These are phyloP conservation scores for Knoxia roxburghii DNA, from an alignment of 257 asterid species.

Conservation along the genomic window DNA sequence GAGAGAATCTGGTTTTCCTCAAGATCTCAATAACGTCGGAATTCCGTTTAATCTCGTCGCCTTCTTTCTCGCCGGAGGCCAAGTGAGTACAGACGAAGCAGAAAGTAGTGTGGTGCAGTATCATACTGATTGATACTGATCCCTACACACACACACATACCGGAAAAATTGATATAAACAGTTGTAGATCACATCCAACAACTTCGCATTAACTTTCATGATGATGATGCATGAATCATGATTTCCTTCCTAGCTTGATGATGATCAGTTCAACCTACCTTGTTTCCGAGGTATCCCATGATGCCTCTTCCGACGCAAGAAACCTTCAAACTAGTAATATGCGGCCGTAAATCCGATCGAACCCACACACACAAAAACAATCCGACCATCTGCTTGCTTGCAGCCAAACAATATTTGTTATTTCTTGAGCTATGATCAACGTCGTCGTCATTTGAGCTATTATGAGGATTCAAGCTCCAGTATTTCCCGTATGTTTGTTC, in stretches of 20 bases:
- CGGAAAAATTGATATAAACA: too few species aligned
- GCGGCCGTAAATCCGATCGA: conserved; percentile 43
- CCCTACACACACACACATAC: too few species aligned
- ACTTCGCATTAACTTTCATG: too few species aligned
- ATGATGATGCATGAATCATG: too few species aligned
- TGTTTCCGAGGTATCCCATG: conserved; percentile 86
- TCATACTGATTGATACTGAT: conserved; percentile 74
- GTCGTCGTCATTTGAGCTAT: conserved; percentile 4
- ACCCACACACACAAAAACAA: conserved; percentile 61
- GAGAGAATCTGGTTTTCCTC: conserved; percentile 54
- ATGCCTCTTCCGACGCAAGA: conserved; percentile 71
- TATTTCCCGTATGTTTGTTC: conserved; percentile 15
- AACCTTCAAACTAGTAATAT: conserved; percentile 45
- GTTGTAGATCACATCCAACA: too few species aligned
- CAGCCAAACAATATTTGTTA: conserved; percentile 44
- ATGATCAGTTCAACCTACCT: conserved; percentile 34
- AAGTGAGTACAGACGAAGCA: conserved; percentile 92
- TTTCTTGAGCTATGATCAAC: conserved; percentile 3
- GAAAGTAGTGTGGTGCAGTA: conserved; percentile 35
- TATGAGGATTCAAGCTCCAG: conserved; percentile 13
- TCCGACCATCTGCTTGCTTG: conserved; percentile 85
- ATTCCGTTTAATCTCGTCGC: conserved; percentile 56
- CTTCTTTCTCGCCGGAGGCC: conserved; percentile 76
- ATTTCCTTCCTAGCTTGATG: too few species aligned
- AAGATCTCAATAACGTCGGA: conserved; percentile 60